phyloP scores from a whole-genome alignment of 495 filamentous ascomycete genomes.

The Hamigera avellanea region DNA sequence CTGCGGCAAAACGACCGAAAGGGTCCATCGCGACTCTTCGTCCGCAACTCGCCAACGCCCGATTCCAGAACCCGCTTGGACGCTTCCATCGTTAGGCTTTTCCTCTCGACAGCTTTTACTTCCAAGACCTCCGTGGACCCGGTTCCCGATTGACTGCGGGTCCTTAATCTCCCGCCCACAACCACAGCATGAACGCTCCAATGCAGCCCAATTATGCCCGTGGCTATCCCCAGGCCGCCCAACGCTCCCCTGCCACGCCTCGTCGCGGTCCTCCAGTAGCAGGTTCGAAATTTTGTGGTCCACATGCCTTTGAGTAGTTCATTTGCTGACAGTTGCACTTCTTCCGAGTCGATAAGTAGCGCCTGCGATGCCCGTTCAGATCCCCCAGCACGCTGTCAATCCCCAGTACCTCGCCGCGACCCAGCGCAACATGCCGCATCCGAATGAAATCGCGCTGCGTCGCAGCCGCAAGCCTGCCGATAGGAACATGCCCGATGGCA shows the following conservation, averaged over 20 bases:
- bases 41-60: not conserved
- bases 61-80: no score
- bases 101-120: no score
- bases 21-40: constrained; percentile 24
- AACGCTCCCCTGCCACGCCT: constrained; percentile 36
- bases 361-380: constrained; percentile 25
- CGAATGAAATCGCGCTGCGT: constrained; percentile 49
- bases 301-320: constrained; percentile 1
- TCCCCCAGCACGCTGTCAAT: constrained; percentile 29
- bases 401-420: constrained; percentile 27
- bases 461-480: constrained; percentile 83
- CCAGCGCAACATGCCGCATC: constrained; percentile 28
- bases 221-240: constrained; percentile 28
- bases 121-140: no score
- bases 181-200: constrained; percentile 31
- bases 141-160: constrained; percentile 1
- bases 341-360: constrained; percentile 8
- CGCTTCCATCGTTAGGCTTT: no score
- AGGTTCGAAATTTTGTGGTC: constrained; percentile 15
- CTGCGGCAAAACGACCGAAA: constrained; percentile 12
- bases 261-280: constrained; percentile 29
- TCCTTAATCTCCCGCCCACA: not conserved
- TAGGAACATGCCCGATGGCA: constrained; percentile 80
- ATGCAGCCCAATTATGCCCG: constrained; percentile 35
- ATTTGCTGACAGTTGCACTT: no score